Evolutionary conservation across 176 grass and related monocot species (phyloP), one percentile per base, ranked within the genome.

Genomic region (Oryza nivara): DNA sequence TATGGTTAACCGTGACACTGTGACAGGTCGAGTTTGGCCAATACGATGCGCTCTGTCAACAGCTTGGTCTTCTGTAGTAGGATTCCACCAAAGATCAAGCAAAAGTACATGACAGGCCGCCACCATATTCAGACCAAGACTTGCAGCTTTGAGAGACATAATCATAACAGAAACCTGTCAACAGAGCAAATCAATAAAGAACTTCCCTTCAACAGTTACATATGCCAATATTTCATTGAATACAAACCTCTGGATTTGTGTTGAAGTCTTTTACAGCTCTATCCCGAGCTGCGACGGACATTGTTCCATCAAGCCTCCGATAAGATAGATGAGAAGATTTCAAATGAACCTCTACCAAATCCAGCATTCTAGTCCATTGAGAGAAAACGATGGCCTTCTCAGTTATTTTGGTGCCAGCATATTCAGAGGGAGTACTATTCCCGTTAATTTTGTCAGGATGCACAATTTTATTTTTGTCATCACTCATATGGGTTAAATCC

Each of bases 361-460:
- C 93, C 72, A 99, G 81, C 96, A 99, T 99, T 83, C 93, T 79
- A 66, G 96, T 99, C 96, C 96, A 99, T 54, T 99, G 96, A 65
- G 96, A 99, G 60, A 99, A 99, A 83, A 99, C 91, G 69, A 99
- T 96, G 72, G 96, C 96, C 72, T 99, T 99, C 90, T 99, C 96
- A 58, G 91, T 94, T 48, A 78, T 45, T 38, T 92, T 91, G 49
- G 76, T 80, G 14, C 85, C 86, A 70, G 9, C 17, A 74, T 46
- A 16, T 83, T 86, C 81, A 83, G 67, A 83, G 81, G 38, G 20
- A 68, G 58, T 66, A 61, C 78, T 70, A 45, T 89, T 87, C 71
- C 78, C 77, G 71, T 81, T 74, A 17, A 45, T 61, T 78, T 79
- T 88, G 52, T 85, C 77, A 35, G 56, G 46, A 72, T 46, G 35